These are phyloP conservation scores for Arabidopsis hybrid DNA, from an alignment of 441 rosid genomes.

Conservation along the genomic window DNA sequence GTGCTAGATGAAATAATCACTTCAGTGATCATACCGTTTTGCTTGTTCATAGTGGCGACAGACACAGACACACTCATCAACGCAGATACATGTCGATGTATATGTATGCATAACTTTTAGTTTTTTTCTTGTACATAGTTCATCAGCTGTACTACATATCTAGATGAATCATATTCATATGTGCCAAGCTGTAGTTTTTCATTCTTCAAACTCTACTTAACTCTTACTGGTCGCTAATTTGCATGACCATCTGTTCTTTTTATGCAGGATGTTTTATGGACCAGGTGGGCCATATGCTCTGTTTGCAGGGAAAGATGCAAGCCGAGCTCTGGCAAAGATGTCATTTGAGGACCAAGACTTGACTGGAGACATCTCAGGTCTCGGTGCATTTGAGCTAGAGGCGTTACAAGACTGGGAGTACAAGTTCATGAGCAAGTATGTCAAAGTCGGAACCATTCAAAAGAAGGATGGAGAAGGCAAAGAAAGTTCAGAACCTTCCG, in stretches of 20 bases:
- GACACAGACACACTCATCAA: not conserved
- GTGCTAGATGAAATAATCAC: no score
- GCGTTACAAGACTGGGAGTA: constrained; percentile 89
- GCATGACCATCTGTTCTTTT: no score
- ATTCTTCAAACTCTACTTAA: not conserved
- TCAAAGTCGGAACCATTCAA: constrained; percentile 73
- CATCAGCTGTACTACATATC: constrained; percentile 11
- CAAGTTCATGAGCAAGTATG: constrained; percentile 87
- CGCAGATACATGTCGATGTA: not conserved
- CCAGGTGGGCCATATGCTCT: constrained; percentile 88
- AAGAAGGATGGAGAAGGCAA: constrained; percentile 50
- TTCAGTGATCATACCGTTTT: no score
- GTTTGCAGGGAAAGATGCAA: constrained; percentile 85
- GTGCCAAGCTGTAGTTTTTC: not conserved
- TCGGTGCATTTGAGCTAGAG: constrained; percentile 71
- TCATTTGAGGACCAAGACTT: constrained; percentile 77
- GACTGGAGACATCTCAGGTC: constrained; percentile 73
- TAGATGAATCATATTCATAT: not conserved
- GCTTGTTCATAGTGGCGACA: no score
- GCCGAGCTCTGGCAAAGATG: constrained; percentile 83
- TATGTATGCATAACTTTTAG: constrained; percentile 8
- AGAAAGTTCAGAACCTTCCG: constrained; percentile 48
- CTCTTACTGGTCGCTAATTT: not conserved
- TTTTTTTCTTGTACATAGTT: constrained; percentile 5
- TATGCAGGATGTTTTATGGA: constrained; percentile 86